These are phyloP conservation scores for Amanita pseudoporphyria DNA, from an alignment of 768 basidiomycete genomes.

Conservation along the genomic window DNA sequence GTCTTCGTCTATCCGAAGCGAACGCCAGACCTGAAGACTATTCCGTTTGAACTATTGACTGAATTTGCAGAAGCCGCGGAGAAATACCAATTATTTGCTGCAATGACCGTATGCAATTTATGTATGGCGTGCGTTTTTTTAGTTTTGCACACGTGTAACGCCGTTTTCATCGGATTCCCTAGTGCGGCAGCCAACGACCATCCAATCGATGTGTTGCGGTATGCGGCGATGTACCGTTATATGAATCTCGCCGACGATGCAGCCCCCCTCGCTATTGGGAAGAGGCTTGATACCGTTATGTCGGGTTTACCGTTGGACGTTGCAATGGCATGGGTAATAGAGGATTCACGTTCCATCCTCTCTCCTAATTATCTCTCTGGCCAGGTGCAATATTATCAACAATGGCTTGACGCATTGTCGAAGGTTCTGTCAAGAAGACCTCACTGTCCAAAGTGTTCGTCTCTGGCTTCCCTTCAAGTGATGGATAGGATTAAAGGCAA, in stretches of 20 bases:
- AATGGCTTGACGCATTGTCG: neutral
- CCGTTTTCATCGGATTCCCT: neutral
- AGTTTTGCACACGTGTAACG: neutral
- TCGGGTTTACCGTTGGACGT: neutral
- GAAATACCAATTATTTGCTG: constrained; percentile 3
- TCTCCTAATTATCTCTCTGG: neutral
- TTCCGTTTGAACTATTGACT: neutral
- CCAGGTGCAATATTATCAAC: neutral
- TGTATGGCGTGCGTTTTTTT: constrained; percentile 4
- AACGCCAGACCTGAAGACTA: constrained; percentile 1
- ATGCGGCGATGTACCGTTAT: constrained; percentile 4
- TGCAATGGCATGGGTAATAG: neutral
- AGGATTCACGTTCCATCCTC: neutral
- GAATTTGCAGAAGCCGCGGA: constrained; percentile 7
- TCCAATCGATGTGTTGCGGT: constrained; percentile 3
- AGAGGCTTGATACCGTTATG: neutral
- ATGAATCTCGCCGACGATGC: neutral
- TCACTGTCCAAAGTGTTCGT: neutral
- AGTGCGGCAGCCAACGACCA: neutral
- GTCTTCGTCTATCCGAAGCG: constrained; percentile 8
- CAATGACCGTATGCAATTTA: constrained; percentile 3
- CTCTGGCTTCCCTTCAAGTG: neutral
- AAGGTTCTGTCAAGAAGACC: neutral
- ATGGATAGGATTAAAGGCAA: neutral
- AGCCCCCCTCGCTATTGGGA: neutral